Percentiles rank a stretch among this genome's conserved stretches.
Evolutionary conservation across 805 yeast genomes (phyloP).

Genomic region (Candida taoyuanica): DNA sequence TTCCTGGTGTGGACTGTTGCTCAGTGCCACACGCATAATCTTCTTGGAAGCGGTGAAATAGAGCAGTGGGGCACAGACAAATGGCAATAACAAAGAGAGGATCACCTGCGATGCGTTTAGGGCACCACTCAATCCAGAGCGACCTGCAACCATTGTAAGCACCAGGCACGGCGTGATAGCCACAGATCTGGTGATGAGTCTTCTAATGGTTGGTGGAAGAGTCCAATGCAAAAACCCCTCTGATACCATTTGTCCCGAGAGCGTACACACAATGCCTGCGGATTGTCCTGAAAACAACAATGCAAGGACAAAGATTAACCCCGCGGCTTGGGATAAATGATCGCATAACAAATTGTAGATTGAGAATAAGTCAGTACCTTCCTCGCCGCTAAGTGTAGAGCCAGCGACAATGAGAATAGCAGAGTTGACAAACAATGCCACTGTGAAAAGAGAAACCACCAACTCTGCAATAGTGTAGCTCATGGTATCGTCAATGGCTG

Average conservation of each 20-base stretch:
- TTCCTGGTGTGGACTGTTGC: constrained; percentile 14
- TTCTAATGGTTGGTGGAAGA: constrained; percentile 72
- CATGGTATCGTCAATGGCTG: constrained; percentile 79
- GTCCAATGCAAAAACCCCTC: constrained; percentile 86
- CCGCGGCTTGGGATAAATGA: constrained; percentile 70
- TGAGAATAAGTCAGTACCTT: constrained; percentile 65
- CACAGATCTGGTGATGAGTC: constrained; percentile 75
- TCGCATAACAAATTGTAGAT: constrained; percentile 63
- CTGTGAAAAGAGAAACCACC: constrained; percentile 77
- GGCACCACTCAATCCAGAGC: constrained; percentile 73
- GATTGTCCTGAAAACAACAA: constrained; percentile 81
- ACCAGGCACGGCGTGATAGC: constrained; percentile 85
- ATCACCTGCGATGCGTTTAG: constrained; percentile 86
- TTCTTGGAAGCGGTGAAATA: constrained; percentile 68
- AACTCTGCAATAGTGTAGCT: constrained; percentile 78
- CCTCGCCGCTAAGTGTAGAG: constrained; percentile 61
- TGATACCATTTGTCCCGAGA: constrained; percentile 91
- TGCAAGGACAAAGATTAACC: constrained; percentile 80
- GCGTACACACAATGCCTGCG: constrained; percentile 93
- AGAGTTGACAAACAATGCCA: constrained; percentile 86
- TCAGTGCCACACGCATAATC: constrained; percentile 56
- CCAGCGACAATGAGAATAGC: constrained; percentile 90
- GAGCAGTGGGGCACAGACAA: constrained; percentile 83
- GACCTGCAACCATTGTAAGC: constrained; percentile 69
- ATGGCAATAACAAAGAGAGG: constrained; percentile 71